Percentiles rank a stretch among this genome's conserved stretches.
phyloP scores from a whole-genome alignment of 805 yeast genomes.

The Henningerozyma blattae region DNA sequence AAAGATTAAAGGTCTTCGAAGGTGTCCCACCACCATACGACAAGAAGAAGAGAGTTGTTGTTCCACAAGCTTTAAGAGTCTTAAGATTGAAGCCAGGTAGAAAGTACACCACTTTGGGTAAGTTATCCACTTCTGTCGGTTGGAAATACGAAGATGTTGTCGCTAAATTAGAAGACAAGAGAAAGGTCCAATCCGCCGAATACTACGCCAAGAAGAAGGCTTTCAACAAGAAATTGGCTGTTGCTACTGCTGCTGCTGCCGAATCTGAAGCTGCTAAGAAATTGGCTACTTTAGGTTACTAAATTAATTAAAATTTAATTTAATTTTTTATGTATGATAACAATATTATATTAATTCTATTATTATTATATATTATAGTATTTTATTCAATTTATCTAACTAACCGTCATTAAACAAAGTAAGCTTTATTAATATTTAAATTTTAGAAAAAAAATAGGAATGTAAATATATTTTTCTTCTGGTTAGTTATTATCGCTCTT shows the following conservation, averaged over 20 bases:
- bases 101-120: slow-evolving; percentile 98
- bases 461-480: no score
- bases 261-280: slow-evolving; percentile 84
- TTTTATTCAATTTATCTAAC: not conserved
- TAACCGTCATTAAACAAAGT: not conserved
- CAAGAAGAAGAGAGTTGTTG: slow-evolving; percentile 99
- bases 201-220: slow-evolving; percentile 98
- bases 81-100: slow-evolving; percentile 99
- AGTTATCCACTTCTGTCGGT: slow-evolving; percentile 93
- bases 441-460: no score
- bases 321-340: no score
- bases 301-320: slow-evolving; percentile 33
- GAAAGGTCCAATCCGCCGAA: slow-evolving; percentile 98
- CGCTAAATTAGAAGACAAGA: slow-evolving; percentile 96
- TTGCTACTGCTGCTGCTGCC: slow-evolving; percentile 81
- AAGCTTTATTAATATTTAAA: no score
- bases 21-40: slow-evolving; percentile 99
- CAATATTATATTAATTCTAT: not conserved
- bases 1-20: slow-evolving; percentile 98
- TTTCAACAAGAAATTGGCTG: slow-evolving; percentile 79
- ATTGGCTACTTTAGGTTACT: slow-evolving; percentile 96
- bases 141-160: slow-evolving; percentile 99
- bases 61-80: slow-evolving; percentile 98
- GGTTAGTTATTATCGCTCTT: no score
- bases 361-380: not conserved